phyloP scores from a whole-genome alignment of 306 rosid genomes.

The Lathyrus oleraceus region DNA sequence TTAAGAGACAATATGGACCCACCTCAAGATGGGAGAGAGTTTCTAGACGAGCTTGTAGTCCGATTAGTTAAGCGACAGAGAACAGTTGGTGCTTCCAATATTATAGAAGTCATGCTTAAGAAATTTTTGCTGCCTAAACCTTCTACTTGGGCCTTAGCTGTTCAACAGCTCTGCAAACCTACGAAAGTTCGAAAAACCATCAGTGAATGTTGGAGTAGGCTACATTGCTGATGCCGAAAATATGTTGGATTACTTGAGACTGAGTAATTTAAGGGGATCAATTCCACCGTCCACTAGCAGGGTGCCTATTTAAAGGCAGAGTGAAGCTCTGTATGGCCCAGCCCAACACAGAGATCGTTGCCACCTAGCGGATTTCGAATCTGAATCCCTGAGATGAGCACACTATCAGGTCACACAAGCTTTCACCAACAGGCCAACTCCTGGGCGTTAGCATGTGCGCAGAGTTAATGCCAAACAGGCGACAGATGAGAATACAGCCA shows the following conservation, averaged over 20 bases:
- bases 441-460: background rate
- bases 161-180: slow-evolving; percentile 65
- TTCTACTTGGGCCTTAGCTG: slow-evolving; percentile 76
- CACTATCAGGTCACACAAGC: too few species aligned
- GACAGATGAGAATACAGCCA: background rate
- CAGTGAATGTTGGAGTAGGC: slow-evolving; percentile 62
- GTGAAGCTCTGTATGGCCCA: too few species aligned
- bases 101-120: slow-evolving; percentile 70
- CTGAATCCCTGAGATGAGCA: too few species aligned
- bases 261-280: too few species aligned
- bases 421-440: too few species aligned
- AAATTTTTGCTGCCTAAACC: slow-evolving; percentile 65
- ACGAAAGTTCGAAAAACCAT: slow-evolving; percentile 51
- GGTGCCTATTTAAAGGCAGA: too few species aligned
- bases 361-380: too few species aligned
- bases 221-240: slow-evolving; percentile 49
- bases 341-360: too few species aligned
- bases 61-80: slow-evolving; percentile 68
- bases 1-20: slow-evolving; percentile 66
- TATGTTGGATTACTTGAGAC: background rate
- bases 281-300: too few species aligned
- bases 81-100: slow-evolving; percentile 54
- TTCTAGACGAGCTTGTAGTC: slow-evolving; percentile 81
- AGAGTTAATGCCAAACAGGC: slow-evolving; percentile 12
- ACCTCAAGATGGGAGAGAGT: slow-evolving; percentile 81